These are phyloP conservation scores for Durusdinium trenchii DNA, from an alignment of 73 alveolate species.

Conservation along the genomic window DNA sequence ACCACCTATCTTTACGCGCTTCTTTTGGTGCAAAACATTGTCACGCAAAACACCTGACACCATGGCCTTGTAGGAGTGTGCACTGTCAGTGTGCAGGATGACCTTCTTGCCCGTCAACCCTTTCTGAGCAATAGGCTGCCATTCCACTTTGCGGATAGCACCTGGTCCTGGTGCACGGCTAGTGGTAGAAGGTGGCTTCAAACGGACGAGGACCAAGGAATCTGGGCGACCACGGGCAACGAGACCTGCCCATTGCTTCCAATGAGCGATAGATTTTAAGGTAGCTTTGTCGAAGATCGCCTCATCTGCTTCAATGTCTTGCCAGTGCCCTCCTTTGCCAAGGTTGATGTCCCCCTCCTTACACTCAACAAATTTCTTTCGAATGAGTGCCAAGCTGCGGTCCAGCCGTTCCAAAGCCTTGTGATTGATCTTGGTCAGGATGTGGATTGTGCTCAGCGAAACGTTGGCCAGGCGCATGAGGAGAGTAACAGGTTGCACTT, in stretches of 20 bases:
- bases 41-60: too few relatives aligned
- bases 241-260: slow-evolving; percentile 10
- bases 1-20: too few relatives aligned
- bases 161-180: neutral
- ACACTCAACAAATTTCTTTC: neutral
- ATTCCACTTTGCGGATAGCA: neutral
- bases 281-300: neutral
- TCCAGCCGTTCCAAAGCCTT: slow-evolving; percentile 40
- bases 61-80: too few relatives aligned
- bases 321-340: slow-evolving; percentile 13
- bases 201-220: neutral
- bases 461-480: neutral
- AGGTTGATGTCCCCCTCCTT: neutral
- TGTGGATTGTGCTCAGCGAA: slow-evolving; percentile 10
- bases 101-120: too few relatives aligned
- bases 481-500: neutral
- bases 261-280: neutral
- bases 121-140: neutral
- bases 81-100: too few relatives aligned
- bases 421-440: slow-evolving; percentile 51
- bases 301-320: slow-evolving; percentile 68
- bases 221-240: slow-evolving; percentile 16
- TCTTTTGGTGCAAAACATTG: too few relatives aligned
- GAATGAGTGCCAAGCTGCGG: neutral
- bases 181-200: neutral